Evolutionary conservation across 2,329 filamentous ascomycete genomes (phyloP).

Genomic region (Claviceps sp.): DNA sequence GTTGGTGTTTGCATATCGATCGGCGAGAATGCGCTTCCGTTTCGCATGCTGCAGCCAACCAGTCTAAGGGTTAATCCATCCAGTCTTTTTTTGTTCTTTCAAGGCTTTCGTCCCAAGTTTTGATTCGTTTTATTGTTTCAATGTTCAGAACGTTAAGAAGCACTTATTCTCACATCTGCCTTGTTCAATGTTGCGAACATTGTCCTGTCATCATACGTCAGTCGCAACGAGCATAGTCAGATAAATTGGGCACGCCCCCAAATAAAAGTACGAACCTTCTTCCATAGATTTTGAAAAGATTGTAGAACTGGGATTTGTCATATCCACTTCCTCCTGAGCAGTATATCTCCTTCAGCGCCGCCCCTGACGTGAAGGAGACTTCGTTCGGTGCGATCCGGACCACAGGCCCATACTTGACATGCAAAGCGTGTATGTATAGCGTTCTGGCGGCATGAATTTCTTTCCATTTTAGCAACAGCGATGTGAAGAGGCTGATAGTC

Average conservation of each 20-base stretch:
- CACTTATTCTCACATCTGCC: slow-evolving; percentile 28
- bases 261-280: slow-evolving; percentile 28
- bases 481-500: slow-evolving; percentile 32
- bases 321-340: slow-evolving; percentile 47
- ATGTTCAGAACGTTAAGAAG: too few relatives aligned
- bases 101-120: background rate
- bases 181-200: slow-evolving; percentile 48
- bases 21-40: slow-evolving; percentile 49
- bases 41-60: slow-evolving; percentile 38
- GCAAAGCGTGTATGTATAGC: slow-evolving; percentile 39
- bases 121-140: background rate
- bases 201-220: slow-evolving; percentile 24
- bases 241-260: background rate
- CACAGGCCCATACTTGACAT: slow-evolving; percentile 28
- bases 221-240: background rate
- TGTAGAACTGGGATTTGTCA: slow-evolving; percentile 52
- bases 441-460: slow-evolving; percentile 42
- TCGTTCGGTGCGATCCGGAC: slow-evolving; percentile 34
- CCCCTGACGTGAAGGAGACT: slow-evolving; percentile 26
- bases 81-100: background rate
- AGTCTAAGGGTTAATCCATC: background rate
- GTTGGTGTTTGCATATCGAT: slow-evolving; percentile 57
- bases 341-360: slow-evolving; percentile 35
- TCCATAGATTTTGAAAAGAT: slow-evolving; percentile 45
- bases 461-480: slow-evolving; percentile 38